These are phyloP conservation scores for Pichia inconspicua DNA, from an alignment of 1,139 yeast genomes.

Conservation along the genomic window DNA sequence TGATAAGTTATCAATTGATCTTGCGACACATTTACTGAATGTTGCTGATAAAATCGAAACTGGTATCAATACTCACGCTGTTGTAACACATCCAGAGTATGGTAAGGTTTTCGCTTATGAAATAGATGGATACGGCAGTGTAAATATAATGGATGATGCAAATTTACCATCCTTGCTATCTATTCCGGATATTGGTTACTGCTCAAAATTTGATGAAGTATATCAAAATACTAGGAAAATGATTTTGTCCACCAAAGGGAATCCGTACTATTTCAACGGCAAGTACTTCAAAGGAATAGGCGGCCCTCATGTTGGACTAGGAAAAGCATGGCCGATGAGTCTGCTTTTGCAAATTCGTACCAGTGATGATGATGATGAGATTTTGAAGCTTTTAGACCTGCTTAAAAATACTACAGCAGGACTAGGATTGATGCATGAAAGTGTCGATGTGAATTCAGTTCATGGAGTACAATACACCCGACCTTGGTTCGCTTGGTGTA, in stretches of 20 bases:
- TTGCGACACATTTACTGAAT: slow-evolving; percentile 19
- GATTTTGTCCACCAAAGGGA: slow-evolving; percentile 62
- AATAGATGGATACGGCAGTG: slow-evolving; percentile 80
- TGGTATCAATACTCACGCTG: slow-evolving; percentile 61
- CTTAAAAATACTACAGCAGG: slow-evolving; percentile 60
- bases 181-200: slow-evolving; percentile 72
- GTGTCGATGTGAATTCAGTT: slow-evolving; percentile 56
- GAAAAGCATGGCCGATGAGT: slow-evolving; percentile 89
- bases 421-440: slow-evolving; percentile 80
- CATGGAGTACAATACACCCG: slow-evolving; percentile 47
- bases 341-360: slow-evolving; percentile 68
- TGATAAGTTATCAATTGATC: neutral
- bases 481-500: slow-evolving; percentile 94
- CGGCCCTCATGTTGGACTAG: slow-evolving; percentile 82
- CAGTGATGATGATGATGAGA: slow-evolving; percentile 63
- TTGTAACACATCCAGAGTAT: slow-evolving; percentile 55
- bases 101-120: slow-evolving; percentile 85
- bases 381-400: slow-evolving; percentile 39
- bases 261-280: slow-evolving; percentile 71
- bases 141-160: slow-evolving; percentile 80
- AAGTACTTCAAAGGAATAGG: slow-evolving; percentile 66
- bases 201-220: slow-evolving; percentile 42
- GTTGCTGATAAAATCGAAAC: slow-evolving; percentile 38
- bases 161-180: slow-evolving; percentile 78
- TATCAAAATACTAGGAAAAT: slow-evolving; percentile 75